phyloP scores from a whole-genome alignment of 2,329 filamentous ascomycete genomes.

The Pseudocercospora fuligena region DNA sequence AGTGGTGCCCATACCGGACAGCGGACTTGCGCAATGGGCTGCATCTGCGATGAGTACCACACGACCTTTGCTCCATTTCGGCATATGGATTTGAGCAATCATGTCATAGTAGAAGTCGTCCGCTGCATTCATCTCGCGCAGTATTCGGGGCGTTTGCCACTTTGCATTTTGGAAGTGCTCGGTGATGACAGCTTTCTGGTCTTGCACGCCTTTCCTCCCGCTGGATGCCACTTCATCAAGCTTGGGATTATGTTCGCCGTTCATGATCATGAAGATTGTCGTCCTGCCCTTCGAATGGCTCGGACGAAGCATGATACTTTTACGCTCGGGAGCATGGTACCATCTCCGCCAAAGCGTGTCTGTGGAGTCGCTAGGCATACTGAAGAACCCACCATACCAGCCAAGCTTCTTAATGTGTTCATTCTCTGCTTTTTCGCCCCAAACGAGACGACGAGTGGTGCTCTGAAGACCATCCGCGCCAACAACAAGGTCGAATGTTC shows the following conservation, averaged over 20 bases:
- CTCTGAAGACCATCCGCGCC: constrained; percentile 42
- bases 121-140: constrained; percentile 35
- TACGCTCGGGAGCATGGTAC: constrained; percentile 37
- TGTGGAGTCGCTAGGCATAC: constrained; percentile 29
- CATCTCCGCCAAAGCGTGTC: constrained; percentile 40
- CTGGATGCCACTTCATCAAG: constrained; percentile 24
- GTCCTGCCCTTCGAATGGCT: constrained; percentile 27
- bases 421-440: constrained; percentile 31
- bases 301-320: constrained; percentile 39
- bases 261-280: constrained; percentile 35
- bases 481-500: constrained; percentile 34
- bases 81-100: constrained; percentile 39
- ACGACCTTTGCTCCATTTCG: constrained; percentile 37
- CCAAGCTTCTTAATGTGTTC: constrained; percentile 28
- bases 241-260: constrained; percentile 33
- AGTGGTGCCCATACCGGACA: constrained; percentile 44
- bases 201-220: constrained; percentile 25
- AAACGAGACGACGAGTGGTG: constrained; percentile 36
- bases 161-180: constrained; percentile 36
- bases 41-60: constrained; percentile 41
- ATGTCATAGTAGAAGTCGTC: constrained; percentile 42
- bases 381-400: constrained; percentile 42
- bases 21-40: constrained; percentile 38
- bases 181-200: constrained; percentile 36
- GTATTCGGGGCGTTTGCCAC: constrained; percentile 37